Percentiles rank a stretch among this genome's conserved stretches.
phyloP scores from a whole-genome alignment of 2,329 filamentous ascomycete species.

The Coccinonectria pachysandricola region DNA sequence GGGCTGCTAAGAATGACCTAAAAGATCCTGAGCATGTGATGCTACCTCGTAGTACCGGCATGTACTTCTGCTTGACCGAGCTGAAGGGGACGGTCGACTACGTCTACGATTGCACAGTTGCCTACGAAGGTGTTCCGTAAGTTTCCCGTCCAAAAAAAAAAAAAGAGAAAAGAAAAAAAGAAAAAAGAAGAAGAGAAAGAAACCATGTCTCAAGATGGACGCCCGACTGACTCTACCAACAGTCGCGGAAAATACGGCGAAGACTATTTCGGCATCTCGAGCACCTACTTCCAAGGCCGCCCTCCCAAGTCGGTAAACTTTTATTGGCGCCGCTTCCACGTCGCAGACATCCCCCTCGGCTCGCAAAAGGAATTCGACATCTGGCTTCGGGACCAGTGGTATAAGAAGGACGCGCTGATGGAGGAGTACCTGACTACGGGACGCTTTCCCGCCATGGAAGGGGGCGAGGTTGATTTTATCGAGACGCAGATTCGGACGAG shows the following conservation, averaged over 20 bases:
- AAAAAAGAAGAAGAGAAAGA: too few species aligned
- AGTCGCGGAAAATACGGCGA: conserved; percentile 80
- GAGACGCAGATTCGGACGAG: conserved; percentile 49
- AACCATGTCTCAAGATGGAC: too few species aligned
- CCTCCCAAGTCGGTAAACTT: conserved; percentile 94
- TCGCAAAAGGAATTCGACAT: conserved; percentile 64
- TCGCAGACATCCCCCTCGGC: conserved; percentile 72
- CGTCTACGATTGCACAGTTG: conserved; percentile 87
- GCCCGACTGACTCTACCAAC: too few species aligned
- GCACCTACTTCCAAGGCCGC: conserved; percentile 80
- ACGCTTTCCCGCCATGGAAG: conserved; percentile 63
- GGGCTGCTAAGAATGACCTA: conserved; percentile 67
- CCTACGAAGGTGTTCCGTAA: conserved; percentile 88
- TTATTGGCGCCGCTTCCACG: conserved; percentile 80
- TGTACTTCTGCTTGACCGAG: conserved; percentile 69
- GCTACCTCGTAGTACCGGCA: conserved; percentile 69
- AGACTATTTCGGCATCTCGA: conserved; percentile 74
- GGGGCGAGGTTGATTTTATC: conserved; percentile 36
- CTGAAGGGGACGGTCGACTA: conserved; percentile 66
- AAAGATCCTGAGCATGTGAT: conserved; percentile 65
- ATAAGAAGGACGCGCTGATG: conserved; percentile 82
- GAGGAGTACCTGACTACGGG: conserved; percentile 72
- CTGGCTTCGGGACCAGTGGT: conserved; percentile 82
- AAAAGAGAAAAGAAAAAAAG: too few species aligned
- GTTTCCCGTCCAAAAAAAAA: conserved; percentile 28